Base-by-base conservation (phyloP, 768 basidiomycete species). In the Kondoa malvinella region DNA sequence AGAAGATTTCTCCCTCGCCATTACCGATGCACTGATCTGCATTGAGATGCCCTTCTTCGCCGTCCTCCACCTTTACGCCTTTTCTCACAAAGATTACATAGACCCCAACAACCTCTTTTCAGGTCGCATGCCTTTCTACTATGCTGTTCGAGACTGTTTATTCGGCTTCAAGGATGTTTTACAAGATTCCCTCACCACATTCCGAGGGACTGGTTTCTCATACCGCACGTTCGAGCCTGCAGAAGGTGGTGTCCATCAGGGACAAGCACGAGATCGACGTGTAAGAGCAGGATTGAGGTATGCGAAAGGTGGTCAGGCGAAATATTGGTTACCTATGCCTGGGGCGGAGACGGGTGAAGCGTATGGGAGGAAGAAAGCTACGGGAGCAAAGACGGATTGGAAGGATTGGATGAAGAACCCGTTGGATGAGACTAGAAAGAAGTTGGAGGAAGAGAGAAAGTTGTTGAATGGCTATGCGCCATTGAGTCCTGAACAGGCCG, bases 21-120 rank as follows among this genome's bases (percentile, higher is more conserved):
- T 73, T 88, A 88, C 3, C 82, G 94, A 99, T 77, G 84, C 86
- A 4, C 81, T 97, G 68, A 89, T 96, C 73, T 95, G 92, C 78
- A 78, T 92, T 70, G 94, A 99, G 78, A 96, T 99, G 94, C 94
- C 95, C 0, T 78, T 97, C 68, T 97, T 97, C 75, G 94, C 95
- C 1, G 80, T 95, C 65, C 88, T 91, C 3, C 95, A 99, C 78
- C 84, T 88, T 79, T 96, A 87, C 74, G 95, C 95, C 31, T 99
- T 99, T 77, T 86, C 88, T 21, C 85, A 89, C 73, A 86, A 81
- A 64, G 92, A 95, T 77, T 96, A 88, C 76, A 82, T 92, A 68
- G 87, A 86, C 65, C 72, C 79, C n/a, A 73, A 75, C 79, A 76
- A 78, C 71, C 65, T 80, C 68, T 89, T 85, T 75, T 86, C 87